Evolutionary conservation across 495 filamentous ascomycete species (phyloP), one percentile per base, ranked within the genome.

Genomic region (Penicillium lividum): DNA sequence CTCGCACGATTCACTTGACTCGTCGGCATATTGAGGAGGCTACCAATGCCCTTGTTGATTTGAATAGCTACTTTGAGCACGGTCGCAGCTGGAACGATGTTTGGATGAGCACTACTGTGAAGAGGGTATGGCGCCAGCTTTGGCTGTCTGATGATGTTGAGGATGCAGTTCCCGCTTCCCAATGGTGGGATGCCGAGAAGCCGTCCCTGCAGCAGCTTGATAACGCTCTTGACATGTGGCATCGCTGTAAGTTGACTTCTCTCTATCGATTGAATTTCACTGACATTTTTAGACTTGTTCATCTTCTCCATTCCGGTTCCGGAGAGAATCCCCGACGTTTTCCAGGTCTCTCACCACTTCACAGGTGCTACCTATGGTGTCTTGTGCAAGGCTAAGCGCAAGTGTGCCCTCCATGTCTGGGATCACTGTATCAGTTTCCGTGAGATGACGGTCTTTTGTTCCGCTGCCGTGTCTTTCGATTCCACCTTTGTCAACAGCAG

Each of bases 391-490:
- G 49, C 49, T 36, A 52, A 52, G 49, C 49, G 49, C 49, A 52
- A 52, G 49, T 52, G 49, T 52, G 49, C 49, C 11, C 49, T 52
- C 30, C 49, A 52, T 10, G 49, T 52, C 34, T 52, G 49, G 49
- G 49, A 52, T 52, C 49, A 52, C 49, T 52, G 49, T 40, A n/a
- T 52, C 18, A 52, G 49, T 52, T 52, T 52, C 49, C 49, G 49
- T 36, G 49, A 52, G 34, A 52, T 52, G 49, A 52, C 49, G 7
- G 49, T 52, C 49, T 52, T 52, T 31, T 31, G 31, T 15, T 52
- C 49, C 25, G 49, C 49, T 15, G 49, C 49, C 15, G 49, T 52
- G 30, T 52, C 49, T 27, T 52, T 52, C 25, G 49, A 52, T 31
- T 52, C 49, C 1, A 52, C 49, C n/a, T 52, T 52, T 31, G 49